Percentiles rank a stretch among this genome's conserved stretches.
phyloP scores from a whole-genome alignment of 2,329 filamentous ascomycete genomes.

The Pseudocercospora pini-densiflorae region DNA sequence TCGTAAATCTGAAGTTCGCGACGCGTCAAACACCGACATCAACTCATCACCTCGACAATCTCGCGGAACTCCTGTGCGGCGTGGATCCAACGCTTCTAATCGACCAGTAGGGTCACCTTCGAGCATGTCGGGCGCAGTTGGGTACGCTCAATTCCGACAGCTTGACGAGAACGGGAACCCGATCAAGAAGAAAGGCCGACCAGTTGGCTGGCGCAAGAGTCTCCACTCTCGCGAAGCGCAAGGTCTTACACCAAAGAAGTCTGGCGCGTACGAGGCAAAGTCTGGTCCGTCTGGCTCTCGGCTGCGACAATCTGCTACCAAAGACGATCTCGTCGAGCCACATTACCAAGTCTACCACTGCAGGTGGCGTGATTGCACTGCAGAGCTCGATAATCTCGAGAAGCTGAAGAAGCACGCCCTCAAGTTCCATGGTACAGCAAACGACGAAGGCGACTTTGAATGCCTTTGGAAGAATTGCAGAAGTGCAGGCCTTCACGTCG shows the following conservation, averaged over 20 bases:
- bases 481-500: slow-evolving; percentile 25
- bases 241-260: slow-evolving; percentile 33
- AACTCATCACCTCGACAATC: slow-evolving; percentile 12
- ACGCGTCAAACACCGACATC: slow-evolving; percentile 12
- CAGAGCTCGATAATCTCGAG: slow-evolving; percentile 65
- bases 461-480: slow-evolving; percentile 55
- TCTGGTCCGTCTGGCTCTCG: slow-evolving; percentile 20
- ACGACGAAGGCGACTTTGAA: slow-evolving; percentile 42
- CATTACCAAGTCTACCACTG: slow-evolving; percentile 59
- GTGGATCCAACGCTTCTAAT: slow-evolving; percentile 7
- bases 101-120: neutral
- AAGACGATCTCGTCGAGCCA: slow-evolving; percentile 28
- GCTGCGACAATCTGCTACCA: slow-evolving; percentile 23
- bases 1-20: slow-evolving; percentile 16
- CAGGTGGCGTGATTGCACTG: slow-evolving; percentile 60
- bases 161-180: slow-evolving; percentile 39
- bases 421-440: slow-evolving; percentile 57
- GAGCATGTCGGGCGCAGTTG: slow-evolving; percentile 30
- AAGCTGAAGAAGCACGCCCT: slow-evolving; percentile 63
- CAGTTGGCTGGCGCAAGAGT: slow-evolving; percentile 55
- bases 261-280: slow-evolving; percentile 12
- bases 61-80: slow-evolving; percentile 11
- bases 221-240: slow-evolving; percentile 47
- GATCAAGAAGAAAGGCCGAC: slow-evolving; percentile 52
- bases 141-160: slow-evolving; percentile 50